Evolutionary conservation across 768 basidiomycete genomes (phyloP), one percentile per base, ranked within the genome.

Genomic region (Obba rivulosa): DNA sequence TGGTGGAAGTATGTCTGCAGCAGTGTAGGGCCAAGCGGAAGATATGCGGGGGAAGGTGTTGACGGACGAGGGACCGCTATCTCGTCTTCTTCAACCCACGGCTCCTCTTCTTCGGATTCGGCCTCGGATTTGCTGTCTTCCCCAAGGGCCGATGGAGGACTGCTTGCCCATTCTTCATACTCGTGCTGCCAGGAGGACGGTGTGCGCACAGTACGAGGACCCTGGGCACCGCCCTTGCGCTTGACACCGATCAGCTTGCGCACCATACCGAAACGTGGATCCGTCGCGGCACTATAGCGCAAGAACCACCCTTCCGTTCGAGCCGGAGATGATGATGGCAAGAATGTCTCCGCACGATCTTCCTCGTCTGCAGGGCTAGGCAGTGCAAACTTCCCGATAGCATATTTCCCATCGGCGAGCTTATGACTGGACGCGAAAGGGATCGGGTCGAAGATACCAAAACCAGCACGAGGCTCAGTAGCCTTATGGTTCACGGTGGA

Each of bases 1-100:
- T 90, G 86, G 25, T 80, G 72, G 61, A 91, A 90, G 10, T 80
- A 76, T 8, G 82, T 81, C 43, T 79, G 76, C 3, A 92, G 65
- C 10, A 92, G 72, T 0, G 76, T 68, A 13, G 86, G 82, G 2
- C 88, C 88, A 3, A 75, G 69, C 2, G 88, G 88, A 0, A 90
- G 69, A 59, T 87, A 87, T 0, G 76, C 62, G 0, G 87, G 87
- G 20, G 76, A 77, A 1, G 88, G 89, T 1, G 88, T 90, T 4
- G 74, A 74, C 4, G 85, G 77, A 17, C 84, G 74, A 16, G 81
- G 78, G 55, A 56, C 37, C 63, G 71, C 36, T 58, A 57, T 53
- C 2, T 52, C 51, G 23, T 48, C 49, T 1, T 55, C 57, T 8
- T 64, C 59, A n/a, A 68, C 70, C 31, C 52, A 50, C 38, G 38